Evolutionary conservation across 106 monocot genomes (phyloP).

Genomic region (Gastrodia elata): DNA sequence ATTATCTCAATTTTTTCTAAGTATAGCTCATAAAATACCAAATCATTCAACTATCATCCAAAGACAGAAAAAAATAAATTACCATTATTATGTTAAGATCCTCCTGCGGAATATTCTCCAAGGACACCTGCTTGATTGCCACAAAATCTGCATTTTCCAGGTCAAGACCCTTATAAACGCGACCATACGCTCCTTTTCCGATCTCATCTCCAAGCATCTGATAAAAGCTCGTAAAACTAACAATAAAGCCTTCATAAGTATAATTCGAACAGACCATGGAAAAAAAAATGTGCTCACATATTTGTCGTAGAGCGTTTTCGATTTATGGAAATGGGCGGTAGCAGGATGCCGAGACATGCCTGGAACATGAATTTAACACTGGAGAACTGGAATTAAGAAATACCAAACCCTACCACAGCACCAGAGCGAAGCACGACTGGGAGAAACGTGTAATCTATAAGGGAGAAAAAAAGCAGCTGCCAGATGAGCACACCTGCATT

Average conservation of each 20-base stretch:
- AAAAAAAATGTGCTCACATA: slow-evolving; percentile 43
- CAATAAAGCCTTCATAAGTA: background rate
- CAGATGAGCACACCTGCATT: background rate
- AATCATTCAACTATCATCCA: background rate
- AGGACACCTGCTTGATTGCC: slow-evolving; percentile 96
- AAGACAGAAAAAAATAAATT: background rate
- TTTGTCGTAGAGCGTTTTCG: slow-evolving; percentile 91
- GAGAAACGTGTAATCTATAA: background rate
- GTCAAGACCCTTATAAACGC: slow-evolving; percentile 93
- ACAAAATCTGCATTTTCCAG: slow-evolving; percentile 97
- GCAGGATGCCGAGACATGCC: slow-evolving; percentile 62
- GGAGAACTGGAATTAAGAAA: background rate
- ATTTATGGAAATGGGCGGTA: slow-evolving; percentile 60
- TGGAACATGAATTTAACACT: background rate
- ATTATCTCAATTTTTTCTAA: background rate
- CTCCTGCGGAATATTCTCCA: slow-evolving; percentile 96
- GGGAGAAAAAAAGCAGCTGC: background rate
- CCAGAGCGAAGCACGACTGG: background rate
- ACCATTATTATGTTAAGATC: slow-evolving; percentile 99
- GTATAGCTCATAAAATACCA: background rate
- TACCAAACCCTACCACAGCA: background rate
- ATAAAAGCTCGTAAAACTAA: background rate
- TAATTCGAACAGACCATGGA: background rate
- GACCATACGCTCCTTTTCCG: slow-evolving; percentile 95
- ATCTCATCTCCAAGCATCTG: slow-evolving; percentile 99